Evolutionary conservation across 768 basidiomycete species (phyloP).

Genomic region (Mycena floridula): DNA sequence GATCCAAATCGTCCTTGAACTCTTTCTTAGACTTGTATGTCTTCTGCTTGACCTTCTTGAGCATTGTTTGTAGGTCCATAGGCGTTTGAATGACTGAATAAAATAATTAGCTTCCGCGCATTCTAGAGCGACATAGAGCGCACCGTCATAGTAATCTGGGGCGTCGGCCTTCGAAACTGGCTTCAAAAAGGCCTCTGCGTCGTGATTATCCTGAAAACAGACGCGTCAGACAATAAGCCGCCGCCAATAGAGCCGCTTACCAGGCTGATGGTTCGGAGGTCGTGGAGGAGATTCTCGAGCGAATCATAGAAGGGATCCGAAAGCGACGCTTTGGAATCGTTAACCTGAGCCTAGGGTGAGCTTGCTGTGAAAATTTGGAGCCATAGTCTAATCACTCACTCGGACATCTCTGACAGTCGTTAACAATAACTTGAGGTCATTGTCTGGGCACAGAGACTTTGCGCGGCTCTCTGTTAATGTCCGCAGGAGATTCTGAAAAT

Average conservation of each 20-base stretch:
- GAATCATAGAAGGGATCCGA: conserved; percentile 92
- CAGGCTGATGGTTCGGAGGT: conserved; percentile 75
- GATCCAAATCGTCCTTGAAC: conserved; percentile 89
- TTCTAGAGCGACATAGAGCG: conserved; percentile 18
- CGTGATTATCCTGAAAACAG: conserved; percentile 66
- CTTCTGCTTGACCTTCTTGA: conserved; percentile 88
- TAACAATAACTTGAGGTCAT: conserved; percentile 77
- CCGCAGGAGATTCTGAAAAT: conserved; percentile 75
- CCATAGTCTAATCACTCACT: conserved; percentile 47
- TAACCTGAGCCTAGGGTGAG: conserved; percentile 12
- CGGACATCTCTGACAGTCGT: conserved; percentile 83
- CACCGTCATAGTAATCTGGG: conserved; percentile 91
- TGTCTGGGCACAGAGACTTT: conserved; percentile 50
- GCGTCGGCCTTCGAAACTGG: conserved; percentile 88
- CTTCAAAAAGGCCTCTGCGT: conserved; percentile 89
- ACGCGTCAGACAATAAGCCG: conserved; percentile 1
- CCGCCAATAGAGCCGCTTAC: conserved; percentile 29
- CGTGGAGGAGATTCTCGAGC: conserved; percentile 79
- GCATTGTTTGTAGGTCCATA: conserved; percentile 94
- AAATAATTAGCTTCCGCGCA: neutral
- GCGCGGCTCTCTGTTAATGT: conserved; percentile 77
- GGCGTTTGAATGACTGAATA: conserved; percentile 80
- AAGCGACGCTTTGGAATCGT: conserved; percentile 65
- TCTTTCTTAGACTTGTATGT: conserved; percentile 91
- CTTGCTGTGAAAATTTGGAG: conserved; percentile 11